Evolutionary conservation across 495 filamentous ascomycete species (phyloP).

Genomic region (Talaromyces liani): DNA sequence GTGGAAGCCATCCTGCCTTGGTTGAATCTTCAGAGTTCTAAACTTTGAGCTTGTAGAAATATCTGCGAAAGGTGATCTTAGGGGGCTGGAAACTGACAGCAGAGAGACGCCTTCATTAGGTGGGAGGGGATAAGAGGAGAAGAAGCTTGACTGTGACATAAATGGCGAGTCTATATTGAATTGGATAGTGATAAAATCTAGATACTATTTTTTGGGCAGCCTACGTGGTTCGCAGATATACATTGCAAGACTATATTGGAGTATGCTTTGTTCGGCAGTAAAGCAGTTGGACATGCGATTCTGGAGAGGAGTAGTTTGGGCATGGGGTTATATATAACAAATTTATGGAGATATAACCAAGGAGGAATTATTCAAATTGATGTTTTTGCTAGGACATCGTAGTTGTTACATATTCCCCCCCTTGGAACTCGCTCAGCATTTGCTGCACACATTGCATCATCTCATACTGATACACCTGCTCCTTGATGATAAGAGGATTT

Average conservation of each 20-base stretch:
- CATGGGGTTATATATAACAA: neutral
- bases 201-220: neutral
- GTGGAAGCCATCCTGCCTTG: neutral
- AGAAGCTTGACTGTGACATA: neutral
- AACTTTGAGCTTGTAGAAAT: neutral
- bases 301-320: neutral
- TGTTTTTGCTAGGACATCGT: neutral
- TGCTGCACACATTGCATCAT: conserved; percentile 1
- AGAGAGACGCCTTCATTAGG: neutral
- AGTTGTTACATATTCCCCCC: neutral
- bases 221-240: neutral
- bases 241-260: neutral
- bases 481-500: neutral
- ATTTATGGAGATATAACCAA: neutral
- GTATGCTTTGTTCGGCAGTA: neutral
- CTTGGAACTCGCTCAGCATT: neutral
- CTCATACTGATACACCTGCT: neutral
- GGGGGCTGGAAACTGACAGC: neutral
- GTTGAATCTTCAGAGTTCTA: neutral
- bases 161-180: neutral
- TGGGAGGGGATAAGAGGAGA: neutral
- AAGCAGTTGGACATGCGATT: neutral
- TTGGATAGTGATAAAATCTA: neutral
- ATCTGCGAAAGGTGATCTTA: neutral
- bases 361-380: neutral